These are phyloP conservation scores for Ogataea saltuana DNA, from an alignment of 805 yeast species.

Conservation along the genomic window DNA sequence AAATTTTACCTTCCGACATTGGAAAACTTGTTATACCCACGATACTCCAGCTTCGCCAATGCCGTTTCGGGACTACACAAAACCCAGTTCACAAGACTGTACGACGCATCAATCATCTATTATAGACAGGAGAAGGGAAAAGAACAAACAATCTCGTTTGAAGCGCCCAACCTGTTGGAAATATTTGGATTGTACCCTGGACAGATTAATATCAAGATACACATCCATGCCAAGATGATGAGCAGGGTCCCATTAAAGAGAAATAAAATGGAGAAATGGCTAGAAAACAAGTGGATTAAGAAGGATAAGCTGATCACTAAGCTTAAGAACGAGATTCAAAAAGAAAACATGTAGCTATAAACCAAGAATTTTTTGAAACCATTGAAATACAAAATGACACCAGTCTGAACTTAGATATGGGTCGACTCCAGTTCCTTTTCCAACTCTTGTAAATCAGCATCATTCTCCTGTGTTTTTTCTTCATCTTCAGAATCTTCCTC, in stretches of 20 bases:
- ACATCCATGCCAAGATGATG: conserved; percentile 48
- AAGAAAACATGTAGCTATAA: conserved; percentile 9
- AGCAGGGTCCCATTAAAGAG: conserved; percentile 53
- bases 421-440: conserved; percentile 54
- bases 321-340: conserved; percentile 33
- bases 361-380: too few species aligned
- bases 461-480: conserved; percentile 52
- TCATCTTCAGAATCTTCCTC: conserved; percentile 55
- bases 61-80: conserved; percentile 44
- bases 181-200: conserved; percentile 37
- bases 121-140: conserved; percentile 20
- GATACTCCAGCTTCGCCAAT: conserved; percentile 61
- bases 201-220: conserved; percentile 41
- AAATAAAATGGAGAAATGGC: conserved; percentile 66
- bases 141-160: conserved; percentile 25
- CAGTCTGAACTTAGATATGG: conserved; percentile 23
- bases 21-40: conserved; percentile 69
- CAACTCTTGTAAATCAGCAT: conserved; percentile 42
- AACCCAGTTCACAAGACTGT: conserved; percentile 45
- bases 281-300: conserved; percentile 70
- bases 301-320: conserved; percentile 57
- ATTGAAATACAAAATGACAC: not conserved
- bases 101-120: conserved; percentile 58
- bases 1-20: conserved; percentile 62
- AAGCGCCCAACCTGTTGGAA: conserved; percentile 40